These are phyloP conservation scores for Pleurotus sapidus DNA, from an alignment of 768 basidiomycete genomes.

Conservation along the genomic window DNA sequence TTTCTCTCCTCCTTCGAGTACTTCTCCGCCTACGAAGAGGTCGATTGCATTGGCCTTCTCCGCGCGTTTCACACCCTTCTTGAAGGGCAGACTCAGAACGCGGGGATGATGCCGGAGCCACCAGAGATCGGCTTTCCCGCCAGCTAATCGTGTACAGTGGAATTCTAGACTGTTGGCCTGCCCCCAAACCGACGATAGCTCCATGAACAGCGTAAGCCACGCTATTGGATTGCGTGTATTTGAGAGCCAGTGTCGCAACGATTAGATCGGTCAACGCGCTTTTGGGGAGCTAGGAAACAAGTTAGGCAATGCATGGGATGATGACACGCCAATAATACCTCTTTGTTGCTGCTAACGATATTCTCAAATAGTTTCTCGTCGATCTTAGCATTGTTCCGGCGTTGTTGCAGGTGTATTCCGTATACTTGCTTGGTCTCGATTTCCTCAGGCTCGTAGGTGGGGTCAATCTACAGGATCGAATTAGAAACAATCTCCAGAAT, in stretches of 20 bases:
- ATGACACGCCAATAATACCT: constrained; percentile 36
- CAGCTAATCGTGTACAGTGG: constrained; percentile 99
- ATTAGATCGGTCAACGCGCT: constrained; percentile 87
- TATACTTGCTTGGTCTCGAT: constrained; percentile 95
- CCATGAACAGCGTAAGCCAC: constrained; percentile 94
- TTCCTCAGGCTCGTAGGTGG: constrained; percentile 71
- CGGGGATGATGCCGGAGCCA: constrained; percentile 97
- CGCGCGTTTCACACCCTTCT: constrained; percentile 95
- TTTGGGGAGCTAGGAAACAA: constrained; percentile 56
- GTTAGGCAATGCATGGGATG: too few species aligned
- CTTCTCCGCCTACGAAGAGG: constrained; percentile 89
- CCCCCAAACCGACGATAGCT: constrained; percentile 92
- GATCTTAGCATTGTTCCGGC: constrained; percentile 87
- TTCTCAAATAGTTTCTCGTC: constrained; percentile 78
- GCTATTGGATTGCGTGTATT: constrained; percentile 99
- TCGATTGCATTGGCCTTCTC: constrained; percentile 99
- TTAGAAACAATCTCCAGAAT: not conserved
- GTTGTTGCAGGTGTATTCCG: constrained; percentile 87
- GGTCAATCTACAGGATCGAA: constrained; percentile 68
- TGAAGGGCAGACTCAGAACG: constrained; percentile 91
- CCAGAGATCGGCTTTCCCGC: constrained; percentile 98
- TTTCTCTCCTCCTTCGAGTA: constrained; percentile 85
- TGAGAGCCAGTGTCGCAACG: constrained; percentile 93
- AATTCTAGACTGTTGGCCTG: constrained; percentile 98
- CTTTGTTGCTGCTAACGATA: constrained; percentile 85